Base-by-base conservation (phyloP, 257 asterid species). In the Petunia axillaris region DNA sequence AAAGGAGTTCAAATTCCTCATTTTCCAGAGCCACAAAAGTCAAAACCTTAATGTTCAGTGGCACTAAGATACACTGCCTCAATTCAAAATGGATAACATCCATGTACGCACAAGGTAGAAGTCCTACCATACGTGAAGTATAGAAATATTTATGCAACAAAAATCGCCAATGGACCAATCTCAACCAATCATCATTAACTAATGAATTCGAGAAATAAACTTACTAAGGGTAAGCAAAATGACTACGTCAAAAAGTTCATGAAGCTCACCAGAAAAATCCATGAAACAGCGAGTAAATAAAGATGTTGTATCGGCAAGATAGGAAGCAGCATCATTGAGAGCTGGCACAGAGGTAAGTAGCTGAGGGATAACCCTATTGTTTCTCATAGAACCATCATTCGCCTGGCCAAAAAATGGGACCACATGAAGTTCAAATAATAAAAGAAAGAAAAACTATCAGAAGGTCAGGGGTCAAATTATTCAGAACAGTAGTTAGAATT, bases 311-410 rank as follows among this genome's bases (percentile, higher is more conserved):
- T 91, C 97, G 8, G 98, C 90, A 80, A 94, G 82, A 89, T 89
- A 94, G 40, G 98, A 88, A 76, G 99, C 97, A 71, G 98, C 98
- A 1, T 92, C 98, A 74, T 89, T 83, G 55, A 96, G 85, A 76
- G 90, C 80, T 6, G 99, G 97, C 52, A 93, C 86, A 59, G 98
- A 91, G 76, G 95, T 82, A 76, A 93, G 91, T 8, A 92, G 86
- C 87, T 90, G 97, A 41, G 98, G 98, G 73, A 91, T 90, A 57
- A 90, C 84, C 53, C 93, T 88, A 71, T 90, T 89, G 67, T 85
- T 84, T 64, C 90, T 85, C 81, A 68, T 55, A 79, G 90, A 79
- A 73, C 71, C 80, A 81, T 81, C 81, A 81, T 85, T 87, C 53
- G 73, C 90, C 99, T 94, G 83, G 58, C 57, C 77, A 79, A 70